Conservation (phyloP, 805 yeast genomes). For the Teunomyces aglyptinius region DNA sequence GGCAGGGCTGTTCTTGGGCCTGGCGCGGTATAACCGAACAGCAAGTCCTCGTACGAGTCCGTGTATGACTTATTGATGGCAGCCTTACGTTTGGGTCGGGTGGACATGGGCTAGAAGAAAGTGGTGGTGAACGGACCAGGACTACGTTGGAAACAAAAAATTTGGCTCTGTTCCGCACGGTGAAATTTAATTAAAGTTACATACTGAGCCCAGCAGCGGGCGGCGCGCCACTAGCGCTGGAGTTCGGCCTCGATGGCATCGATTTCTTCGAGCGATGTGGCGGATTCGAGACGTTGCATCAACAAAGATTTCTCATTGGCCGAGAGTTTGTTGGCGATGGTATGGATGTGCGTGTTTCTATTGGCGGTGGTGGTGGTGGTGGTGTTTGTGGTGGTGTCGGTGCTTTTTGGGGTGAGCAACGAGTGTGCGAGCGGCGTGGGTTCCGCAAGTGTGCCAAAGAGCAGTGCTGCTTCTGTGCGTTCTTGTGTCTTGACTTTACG, state of each 20-base stretch:
- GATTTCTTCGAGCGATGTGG: slow-evolving; percentile 72
- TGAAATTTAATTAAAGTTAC: not conserved
- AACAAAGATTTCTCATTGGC: slow-evolving; percentile 53
- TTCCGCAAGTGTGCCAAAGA: slow-evolving; percentile 36
- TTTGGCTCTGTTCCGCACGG: not conserved
- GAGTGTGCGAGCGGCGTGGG: slow-evolving; percentile 15
- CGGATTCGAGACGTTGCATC: slow-evolving; percentile 53
- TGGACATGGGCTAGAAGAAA: slow-evolving; percentile 15
- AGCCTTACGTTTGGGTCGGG: slow-evolving; percentile 38
- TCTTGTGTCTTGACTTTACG: slow-evolving; percentile 58
- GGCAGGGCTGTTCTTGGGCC: not conserved
- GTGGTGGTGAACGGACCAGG: too few relatives aligned
- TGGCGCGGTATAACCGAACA: slow-evolving; percentile 18
- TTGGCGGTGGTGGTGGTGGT: slow-evolving; percentile 12
- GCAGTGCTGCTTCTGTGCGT: slow-evolving; percentile 40
- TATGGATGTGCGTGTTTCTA: slow-evolving; percentile 31
- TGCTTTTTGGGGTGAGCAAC: slow-evolving; percentile 8
- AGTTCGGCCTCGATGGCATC: slow-evolving; percentile 54
- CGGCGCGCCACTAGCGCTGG: not conserved
- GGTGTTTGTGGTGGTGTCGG: slow-evolving; percentile 12
- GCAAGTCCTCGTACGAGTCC: slow-evolving; percentile 29
- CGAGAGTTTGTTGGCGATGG: slow-evolving; percentile 46
- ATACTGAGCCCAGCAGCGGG: too few relatives aligned
- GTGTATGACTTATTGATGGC: slow-evolving; percentile 35
- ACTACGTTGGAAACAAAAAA: not conserved